These are phyloP conservation scores for Penicilliopsis zonata DNA, from an alignment of 495 filamentous ascomycete genomes.

Conservation along the genomic window DNA sequence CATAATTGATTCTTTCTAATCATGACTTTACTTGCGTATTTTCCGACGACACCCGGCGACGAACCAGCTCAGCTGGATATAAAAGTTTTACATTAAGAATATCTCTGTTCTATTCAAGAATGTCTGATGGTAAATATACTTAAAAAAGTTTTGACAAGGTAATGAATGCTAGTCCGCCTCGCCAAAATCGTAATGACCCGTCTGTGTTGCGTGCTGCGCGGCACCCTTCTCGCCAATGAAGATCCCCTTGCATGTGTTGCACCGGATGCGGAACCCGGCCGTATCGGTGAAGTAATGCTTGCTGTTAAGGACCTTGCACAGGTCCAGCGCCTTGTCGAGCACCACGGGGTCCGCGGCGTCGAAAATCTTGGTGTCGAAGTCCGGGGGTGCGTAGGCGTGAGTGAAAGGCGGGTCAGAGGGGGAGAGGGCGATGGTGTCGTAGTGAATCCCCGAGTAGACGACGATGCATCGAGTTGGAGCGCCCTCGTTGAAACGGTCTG, in stretches of 20 bases:
- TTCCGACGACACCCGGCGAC: too few relatives aligned
- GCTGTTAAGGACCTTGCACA: conserved; percentile 58
- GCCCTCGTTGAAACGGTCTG: conserved; percentile 76
- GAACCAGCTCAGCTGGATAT: too few relatives aligned
- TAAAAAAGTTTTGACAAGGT: too few relatives aligned
- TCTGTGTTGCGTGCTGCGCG: conserved; percentile 50
- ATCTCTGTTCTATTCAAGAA: too few relatives aligned
- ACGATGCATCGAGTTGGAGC: conserved; percentile 60
- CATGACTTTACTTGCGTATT: too few relatives aligned
- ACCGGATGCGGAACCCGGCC: conserved; percentile 67
- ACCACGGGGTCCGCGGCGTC: conserved; percentile 54
- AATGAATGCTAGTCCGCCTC: conserved; percentile 39
- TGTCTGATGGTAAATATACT: too few relatives aligned
- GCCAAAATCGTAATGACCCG: conserved; percentile 63
- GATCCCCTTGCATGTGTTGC: conserved; percentile 60
- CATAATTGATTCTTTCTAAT: too few relatives aligned
- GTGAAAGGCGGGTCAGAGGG: conserved; percentile 47
- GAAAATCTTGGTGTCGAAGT: conserved; percentile 73
- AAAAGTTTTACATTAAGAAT: too few relatives aligned
- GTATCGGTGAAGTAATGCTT: conserved; percentile 90
- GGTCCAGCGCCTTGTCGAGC: conserved; percentile 52
- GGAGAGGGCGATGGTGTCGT: conserved; percentile 77
- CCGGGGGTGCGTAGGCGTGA: conserved; percentile 46
- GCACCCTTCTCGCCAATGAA: conserved; percentile 67
- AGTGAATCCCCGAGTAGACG: conserved; percentile 91